These are phyloP conservation scores for Thalassiosira delicatula DNA, from an alignment of 352 stramenopile genomes.

Conservation along the genomic window DNA sequence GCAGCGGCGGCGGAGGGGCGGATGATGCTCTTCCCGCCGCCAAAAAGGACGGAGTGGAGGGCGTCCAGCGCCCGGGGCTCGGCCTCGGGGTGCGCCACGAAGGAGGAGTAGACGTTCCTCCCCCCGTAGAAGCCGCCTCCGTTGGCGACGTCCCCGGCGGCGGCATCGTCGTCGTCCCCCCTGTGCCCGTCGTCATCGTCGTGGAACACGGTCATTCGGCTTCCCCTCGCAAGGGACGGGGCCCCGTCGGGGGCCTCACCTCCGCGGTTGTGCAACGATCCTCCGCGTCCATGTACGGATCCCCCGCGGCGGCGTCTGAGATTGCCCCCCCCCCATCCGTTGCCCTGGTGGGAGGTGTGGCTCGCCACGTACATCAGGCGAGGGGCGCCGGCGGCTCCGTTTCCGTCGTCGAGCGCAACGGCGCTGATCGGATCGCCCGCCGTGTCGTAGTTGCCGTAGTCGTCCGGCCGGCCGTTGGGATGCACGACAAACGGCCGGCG, in stretches of 20 bases:
- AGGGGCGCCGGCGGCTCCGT: not conserved
- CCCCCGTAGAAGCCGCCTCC: constrained; percentile 30
- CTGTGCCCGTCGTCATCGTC: constrained; percentile 38
- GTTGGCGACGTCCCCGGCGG: too few relatives aligned
- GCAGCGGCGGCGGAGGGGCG: not conserved
- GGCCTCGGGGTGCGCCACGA: constrained; percentile 77
- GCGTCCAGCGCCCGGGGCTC: constrained; percentile 41
- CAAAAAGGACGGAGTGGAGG: constrained; percentile 68
- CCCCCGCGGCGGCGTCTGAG: too few relatives aligned
- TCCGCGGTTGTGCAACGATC: not conserved
- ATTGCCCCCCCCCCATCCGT: constrained; percentile 16
- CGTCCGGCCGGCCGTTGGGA: constrained; percentile 5
- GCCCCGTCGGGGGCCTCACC: not conserved
- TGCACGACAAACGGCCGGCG: constrained; percentile 41
- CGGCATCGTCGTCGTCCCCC: constrained; percentile 24
- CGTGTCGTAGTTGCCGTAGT: constrained; percentile 48
- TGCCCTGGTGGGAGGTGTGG: constrained; percentile 58
- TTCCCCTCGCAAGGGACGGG: constrained; percentile 26
- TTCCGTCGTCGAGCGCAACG: constrained; percentile 47
- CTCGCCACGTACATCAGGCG: constrained; percentile 73
- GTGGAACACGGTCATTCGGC: constrained; percentile 54
- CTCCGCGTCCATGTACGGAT: too few relatives aligned
- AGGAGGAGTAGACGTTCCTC: constrained; percentile 70
- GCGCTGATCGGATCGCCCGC: constrained; percentile 69
- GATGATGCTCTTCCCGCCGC: constrained; percentile 5